Evolutionary conservation across 2,329 filamentous ascomycete genomes (phyloP), one percentile per base, ranked within the genome.

Genomic region (Akanthomyces lecanii): DNA sequence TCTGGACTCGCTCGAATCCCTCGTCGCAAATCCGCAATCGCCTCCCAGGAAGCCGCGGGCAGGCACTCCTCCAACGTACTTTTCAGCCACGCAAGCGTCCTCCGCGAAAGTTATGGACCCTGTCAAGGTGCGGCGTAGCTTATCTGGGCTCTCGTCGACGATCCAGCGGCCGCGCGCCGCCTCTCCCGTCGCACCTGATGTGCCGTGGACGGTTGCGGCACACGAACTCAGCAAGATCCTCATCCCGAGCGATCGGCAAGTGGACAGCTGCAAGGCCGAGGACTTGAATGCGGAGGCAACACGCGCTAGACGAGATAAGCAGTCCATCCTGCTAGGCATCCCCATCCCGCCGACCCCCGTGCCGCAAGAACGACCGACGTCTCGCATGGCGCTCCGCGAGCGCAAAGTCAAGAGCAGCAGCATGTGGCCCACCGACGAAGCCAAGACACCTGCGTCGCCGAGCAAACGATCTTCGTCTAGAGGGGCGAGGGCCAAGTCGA

Each of bases 81-180:
- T 87, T 2, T 91, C 92, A 1, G 91, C 93, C 0, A 98, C 94
- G 0, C 90, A 94, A 65, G 90, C 94, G 0, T 98, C 92, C 48
- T 86, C 87, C 1, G 91, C 92, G 28, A 96, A 91, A 74, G 87
- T 91, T 12, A 82, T 90, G 0, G 84, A 89, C 52, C 84, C 88
- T 1, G 78, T 86, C 10, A 89, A 86, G 65, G 79, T 90, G 66
- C 83, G 85, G 48, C 82, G 88, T 33, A 89, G 82, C 66, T 74
- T 87, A 33, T 89, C 88, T 4, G 82, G 82, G 11, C 75, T 85
- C 28, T 64, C 63, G 52, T 70, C 69, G 33, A 71, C 72, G 66
- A 73, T 74, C 56, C 73, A 79, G 28, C 75, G 77, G 25, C 75
- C 76, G 18, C 76, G 82, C 44, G 75, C 80, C 36, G 81, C 85